These are phyloP conservation scores for Pythium plurisporium DNA, from an alignment of 352 stramenopile genomes.

Conservation along the genomic window DNA sequence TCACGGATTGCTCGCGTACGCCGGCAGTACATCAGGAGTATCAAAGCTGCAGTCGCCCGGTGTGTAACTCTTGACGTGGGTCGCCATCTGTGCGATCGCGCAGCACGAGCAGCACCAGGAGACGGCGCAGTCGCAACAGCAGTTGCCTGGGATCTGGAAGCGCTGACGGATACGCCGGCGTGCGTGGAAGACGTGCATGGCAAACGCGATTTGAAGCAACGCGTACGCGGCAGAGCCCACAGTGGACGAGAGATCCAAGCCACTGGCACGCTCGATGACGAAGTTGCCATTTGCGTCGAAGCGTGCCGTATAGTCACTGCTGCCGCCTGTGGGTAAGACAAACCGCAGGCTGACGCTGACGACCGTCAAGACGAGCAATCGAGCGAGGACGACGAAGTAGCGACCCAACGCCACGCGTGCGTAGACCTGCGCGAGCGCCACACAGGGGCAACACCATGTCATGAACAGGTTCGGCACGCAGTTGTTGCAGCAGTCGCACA, in stretches of 20 bases:
- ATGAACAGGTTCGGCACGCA: slow-evolving; percentile 34
- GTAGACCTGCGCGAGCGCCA: slow-evolving; percentile 27
- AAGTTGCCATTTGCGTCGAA: no score
- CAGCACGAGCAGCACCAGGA: slow-evolving; percentile 8
- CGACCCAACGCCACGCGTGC: slow-evolving; percentile 9
- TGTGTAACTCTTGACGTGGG: slow-evolving; percentile 9
- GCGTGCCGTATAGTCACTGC: no score
- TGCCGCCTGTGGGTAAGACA: no score
- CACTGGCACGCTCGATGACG: no score
- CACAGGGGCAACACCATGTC: slow-evolving; percentile 23
- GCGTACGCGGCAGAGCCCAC: no score
- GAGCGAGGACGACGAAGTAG: no score
- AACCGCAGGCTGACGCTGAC: no score
- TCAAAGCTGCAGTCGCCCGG: not conserved
- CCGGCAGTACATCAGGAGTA: not conserved
- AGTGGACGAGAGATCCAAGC: no score
- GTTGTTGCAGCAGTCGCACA: slow-evolving; percentile 30
- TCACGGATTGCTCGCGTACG: no score
- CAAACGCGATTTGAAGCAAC: no score
- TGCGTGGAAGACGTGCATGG: not conserved
- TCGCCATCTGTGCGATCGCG: slow-evolving; percentile 10
- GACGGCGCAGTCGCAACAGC: not conserved
- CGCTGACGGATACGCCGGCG: not conserved
- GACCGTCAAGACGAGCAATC: no score
- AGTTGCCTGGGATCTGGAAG: not conserved